These are phyloP conservation scores for Epichloe aotearoae DNA, from an alignment of 2,329 filamentous ascomycete species.

Conservation along the genomic window DNA sequence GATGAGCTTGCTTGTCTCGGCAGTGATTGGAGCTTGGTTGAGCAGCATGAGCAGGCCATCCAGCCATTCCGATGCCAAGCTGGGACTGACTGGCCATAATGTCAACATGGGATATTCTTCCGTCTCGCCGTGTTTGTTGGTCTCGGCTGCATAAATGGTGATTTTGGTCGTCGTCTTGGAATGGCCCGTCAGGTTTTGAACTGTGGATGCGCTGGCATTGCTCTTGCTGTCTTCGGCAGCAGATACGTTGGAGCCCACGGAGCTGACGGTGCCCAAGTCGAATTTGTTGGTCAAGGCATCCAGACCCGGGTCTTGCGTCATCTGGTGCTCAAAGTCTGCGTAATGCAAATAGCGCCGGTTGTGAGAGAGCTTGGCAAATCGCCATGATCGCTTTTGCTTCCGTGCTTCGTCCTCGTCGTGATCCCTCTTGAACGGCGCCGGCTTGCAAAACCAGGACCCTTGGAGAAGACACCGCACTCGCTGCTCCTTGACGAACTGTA, in stretches of 20 bases:
- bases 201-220: constrained; percentile 28
- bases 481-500: constrained; percentile 96
- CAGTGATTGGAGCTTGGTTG: constrained; percentile 91
- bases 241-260: constrained; percentile 86
- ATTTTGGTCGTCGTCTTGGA: constrained; percentile 63
- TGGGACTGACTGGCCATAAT: constrained; percentile 70
- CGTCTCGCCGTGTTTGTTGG: constrained; percentile 19
- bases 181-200: constrained; percentile 21
- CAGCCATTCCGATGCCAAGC: constrained; percentile 86
- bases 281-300: constrained; percentile 69
- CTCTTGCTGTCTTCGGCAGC: constrained; percentile 40
- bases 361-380: constrained; percentile 79
- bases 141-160: constrained; percentile 55
- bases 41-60: constrained; percentile 91
- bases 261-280: constrained; percentile 77
- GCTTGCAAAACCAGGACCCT: constrained; percentile 72
- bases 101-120: constrained; percentile 64
- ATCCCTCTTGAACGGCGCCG: constrained; percentile 26
- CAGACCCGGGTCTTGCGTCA: constrained; percentile 52
- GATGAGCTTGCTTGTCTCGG: constrained; percentile 84
- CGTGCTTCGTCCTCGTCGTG: constrained; percentile 12
- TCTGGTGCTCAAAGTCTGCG: constrained; percentile 62
- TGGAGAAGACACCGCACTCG: constrained; percentile 78
- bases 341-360: constrained; percentile 87
- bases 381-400: constrained; percentile 48